Conservation (phyloP, 768 basidiomycete genomes). For the Lenzites betulinus region DNA sequence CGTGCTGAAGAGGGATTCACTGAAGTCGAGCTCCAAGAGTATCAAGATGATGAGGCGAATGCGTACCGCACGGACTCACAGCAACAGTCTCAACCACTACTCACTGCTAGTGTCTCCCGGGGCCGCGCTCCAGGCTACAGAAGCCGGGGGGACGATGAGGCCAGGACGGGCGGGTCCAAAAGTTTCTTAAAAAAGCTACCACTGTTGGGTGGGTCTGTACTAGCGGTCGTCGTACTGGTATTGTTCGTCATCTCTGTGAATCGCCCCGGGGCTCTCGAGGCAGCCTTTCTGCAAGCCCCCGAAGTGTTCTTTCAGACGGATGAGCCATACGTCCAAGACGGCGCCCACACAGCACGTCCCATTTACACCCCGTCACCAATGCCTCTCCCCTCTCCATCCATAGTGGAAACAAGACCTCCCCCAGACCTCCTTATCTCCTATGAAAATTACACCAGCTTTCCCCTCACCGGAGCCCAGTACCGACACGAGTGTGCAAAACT, state of each 20-base stretch:
- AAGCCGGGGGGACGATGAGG: constrained; percentile 43
- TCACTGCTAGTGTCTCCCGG: constrained; percentile 47
- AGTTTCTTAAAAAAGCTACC: constrained; percentile 34
- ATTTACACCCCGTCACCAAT: constrained; percentile 3
- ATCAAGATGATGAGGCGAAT: constrained; percentile 37
- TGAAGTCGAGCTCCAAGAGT: constrained; percentile 48
- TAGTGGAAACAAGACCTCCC: constrained; percentile 23
- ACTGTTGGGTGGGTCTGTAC: constrained; percentile 46
- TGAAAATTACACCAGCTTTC: constrained; percentile 59
- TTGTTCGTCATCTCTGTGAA: constrained; percentile 50
- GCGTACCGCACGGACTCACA: constrained; percentile 22
- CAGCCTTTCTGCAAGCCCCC: constrained; percentile 11
- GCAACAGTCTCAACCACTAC: constrained; percentile 46
- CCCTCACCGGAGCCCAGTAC: constrained; percentile 59
- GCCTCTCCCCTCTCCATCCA: constrained; percentile 21
- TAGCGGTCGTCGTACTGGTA: constrained; percentile 50
- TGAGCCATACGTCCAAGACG: constrained; percentile 14
- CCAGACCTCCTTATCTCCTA: constrained; percentile 46
- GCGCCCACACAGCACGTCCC: constrained; percentile 15
- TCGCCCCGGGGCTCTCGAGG: constrained; percentile 39
- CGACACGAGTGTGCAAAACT: constrained; percentile 56
- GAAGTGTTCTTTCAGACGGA: constrained; percentile 12
- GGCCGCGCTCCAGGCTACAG: constrained; percentile 46
- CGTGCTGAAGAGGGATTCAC: constrained; percentile 56
- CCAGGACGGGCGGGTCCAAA: constrained; percentile 10